phyloP scores from a whole-genome alignment of 345 rosid species.

The Draba incana region DNA sequence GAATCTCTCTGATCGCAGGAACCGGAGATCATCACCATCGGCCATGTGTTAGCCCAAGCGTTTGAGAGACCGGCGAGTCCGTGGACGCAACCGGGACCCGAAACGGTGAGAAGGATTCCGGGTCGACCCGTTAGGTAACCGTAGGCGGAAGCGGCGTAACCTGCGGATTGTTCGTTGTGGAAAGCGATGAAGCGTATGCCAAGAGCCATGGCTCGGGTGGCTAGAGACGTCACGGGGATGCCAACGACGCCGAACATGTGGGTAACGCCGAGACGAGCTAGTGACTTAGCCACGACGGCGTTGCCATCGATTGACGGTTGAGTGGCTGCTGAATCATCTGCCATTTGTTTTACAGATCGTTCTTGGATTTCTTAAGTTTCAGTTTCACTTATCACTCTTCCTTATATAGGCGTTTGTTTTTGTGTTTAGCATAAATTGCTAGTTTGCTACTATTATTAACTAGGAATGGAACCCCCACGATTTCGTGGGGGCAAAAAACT shows the following conservation, averaged over 20 bases:
- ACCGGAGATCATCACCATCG: conserved; percentile 93
- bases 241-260: conserved; percentile 99
- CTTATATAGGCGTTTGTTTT: conserved; percentile 1
- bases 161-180: conserved; percentile 99
- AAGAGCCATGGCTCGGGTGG: conserved; percentile 71
- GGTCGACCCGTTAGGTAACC: conserved; percentile 91
- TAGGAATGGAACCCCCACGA: too few species aligned
- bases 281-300: conserved; percentile 63
- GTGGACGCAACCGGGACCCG: conserved; percentile 97
- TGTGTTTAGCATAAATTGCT: too few species aligned
- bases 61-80: conserved; percentile 93
- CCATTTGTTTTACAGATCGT: conserved; percentile 26
- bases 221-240: conserved; percentile 90
- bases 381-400: background rate
- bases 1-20: conserved; percentile 81
- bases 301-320: conserved; percentile 65
- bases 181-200: conserved; percentile 94
- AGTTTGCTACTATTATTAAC: too few species aligned
- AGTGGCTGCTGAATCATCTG: conserved; percentile 34
- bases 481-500: too few species aligned
- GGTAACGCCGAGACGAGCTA: conserved; percentile 71
- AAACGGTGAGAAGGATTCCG: conserved; percentile 83
- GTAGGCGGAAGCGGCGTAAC: conserved; percentile 95
- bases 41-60: conserved; percentile 90
- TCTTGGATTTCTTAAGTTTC: conserved; percentile 1